phyloP scores from a whole-genome alignment of 2,329 filamentous ascomycete genomes.

The Stachybotrys elegans region DNA sequence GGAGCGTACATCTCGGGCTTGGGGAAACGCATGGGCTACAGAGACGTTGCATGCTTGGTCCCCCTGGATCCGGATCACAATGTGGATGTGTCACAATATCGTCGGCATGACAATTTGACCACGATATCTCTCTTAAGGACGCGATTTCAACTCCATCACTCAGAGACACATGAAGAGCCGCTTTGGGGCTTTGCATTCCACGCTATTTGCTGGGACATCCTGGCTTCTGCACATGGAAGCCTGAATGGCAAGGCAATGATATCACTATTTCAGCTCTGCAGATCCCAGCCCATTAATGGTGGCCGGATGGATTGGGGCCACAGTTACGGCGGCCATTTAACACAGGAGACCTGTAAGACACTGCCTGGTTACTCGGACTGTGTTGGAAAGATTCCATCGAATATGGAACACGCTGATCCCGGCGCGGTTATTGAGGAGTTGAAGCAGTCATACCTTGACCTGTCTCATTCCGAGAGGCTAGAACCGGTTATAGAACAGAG shows the following conservation, averaged over 20 bases:
- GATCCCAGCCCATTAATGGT: conserved; percentile 4
- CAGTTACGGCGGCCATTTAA: conserved; percentile 4
- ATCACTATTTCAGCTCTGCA: conserved; percentile 8
- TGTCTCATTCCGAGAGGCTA: conserved; percentile 3
- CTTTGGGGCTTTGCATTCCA: conserved; percentile 8
- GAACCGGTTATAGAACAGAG: background rate
- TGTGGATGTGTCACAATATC: conserved; percentile 4
- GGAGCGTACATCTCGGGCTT: conserved; percentile 3
- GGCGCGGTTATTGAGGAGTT: background rate
- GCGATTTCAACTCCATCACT: conserved; percentile 1
- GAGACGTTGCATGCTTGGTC: conserved; percentile 3
- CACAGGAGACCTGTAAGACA: background rate
- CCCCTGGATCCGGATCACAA: conserved; percentile 4
- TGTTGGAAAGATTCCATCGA: too few relatives aligned
- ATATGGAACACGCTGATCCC: too few relatives aligned
- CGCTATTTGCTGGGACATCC: conserved; percentile 5
- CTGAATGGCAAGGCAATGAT: background rate
- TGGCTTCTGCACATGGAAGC: background rate
- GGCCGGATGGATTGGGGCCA: conserved; percentile 7
- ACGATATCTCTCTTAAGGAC: conserved; percentile 3
- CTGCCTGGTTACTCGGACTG: conserved; percentile 8
- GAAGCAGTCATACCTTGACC: background rate
- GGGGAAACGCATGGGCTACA: background rate
- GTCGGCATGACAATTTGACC: conserved; percentile 5
- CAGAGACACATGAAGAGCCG: background rate